Base-by-base conservation (phyloP, 176 grass and related monocot species). In the Oryza glumipatula region DNA sequence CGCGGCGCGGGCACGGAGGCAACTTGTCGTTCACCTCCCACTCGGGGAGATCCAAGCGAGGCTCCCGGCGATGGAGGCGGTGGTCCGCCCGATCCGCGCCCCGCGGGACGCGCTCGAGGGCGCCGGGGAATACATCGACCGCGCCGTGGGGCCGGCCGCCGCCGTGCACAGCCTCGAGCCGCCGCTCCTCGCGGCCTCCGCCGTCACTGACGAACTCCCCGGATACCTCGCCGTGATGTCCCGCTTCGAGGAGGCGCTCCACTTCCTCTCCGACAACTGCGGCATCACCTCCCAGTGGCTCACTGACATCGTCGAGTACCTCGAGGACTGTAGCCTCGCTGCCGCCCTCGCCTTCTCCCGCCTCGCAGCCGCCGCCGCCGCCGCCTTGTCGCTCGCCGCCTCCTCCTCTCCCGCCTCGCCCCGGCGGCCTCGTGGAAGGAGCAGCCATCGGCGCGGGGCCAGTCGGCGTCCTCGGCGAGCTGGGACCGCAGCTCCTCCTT, bases 101-200 rank as follows among this genome's bases (percentile, higher is more conserved):
- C 44, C 88, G 32, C 77, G 65, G 2, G 91, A 80, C 10, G 89
- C 87, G 39, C 88, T 98, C 2, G 61, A 77, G 9, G 74, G 66
- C 1, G 95, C 92, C 0, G 93, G 89, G 0, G 15, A 68, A 5
- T 54, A 92, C 88, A 98, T 98, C 80, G 91, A 95, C 89, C 93
- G 89, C 36, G 95, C 95, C 8, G 85, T 98, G 16, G 89, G 87
- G 0, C 95, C 95, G 3, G 93, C 95, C 2, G 91, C 95, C 69
- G 95, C 95, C 13, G 93, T 98, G 36, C 95, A 98, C 78, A 93
- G 89, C 36, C 93, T 98, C 33, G 95, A 98, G 72, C 69, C 82
- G 32, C 83, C 95, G 19, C 93, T 98, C 0, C 87, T 98, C 0
- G 87, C 73, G 9, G 85, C 74, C 1, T 76, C 84, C 11, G 65